Evolutionary conservation across 2,329 filamentous ascomycete genomes (phyloP).

Genomic region (Fusarium verrucosum): DNA sequence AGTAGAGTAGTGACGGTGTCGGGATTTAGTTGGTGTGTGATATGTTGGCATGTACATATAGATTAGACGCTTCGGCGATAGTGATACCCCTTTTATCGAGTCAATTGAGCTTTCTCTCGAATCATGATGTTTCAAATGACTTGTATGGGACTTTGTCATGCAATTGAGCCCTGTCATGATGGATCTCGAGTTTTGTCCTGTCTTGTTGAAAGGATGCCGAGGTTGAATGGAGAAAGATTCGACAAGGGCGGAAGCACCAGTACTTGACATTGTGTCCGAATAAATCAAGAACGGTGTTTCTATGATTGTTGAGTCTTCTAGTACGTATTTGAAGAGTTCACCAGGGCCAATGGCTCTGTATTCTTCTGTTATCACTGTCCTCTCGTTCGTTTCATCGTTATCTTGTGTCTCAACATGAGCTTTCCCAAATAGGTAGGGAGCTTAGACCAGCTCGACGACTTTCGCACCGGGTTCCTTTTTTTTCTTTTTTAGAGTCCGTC

Average conservation of each 20-base stretch:
- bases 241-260: constrained; percentile 8
- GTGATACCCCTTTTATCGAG: constrained; percentile 39
- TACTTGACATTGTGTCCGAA: background rate
- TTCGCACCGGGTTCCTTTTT: constrained; percentile 35
- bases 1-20: constrained; percentile 26
- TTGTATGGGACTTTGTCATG: background rate
- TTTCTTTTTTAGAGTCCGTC: background rate
- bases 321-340: background rate
- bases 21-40: background rate
- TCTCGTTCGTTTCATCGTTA: constrained; percentile 2
- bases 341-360: constrained; percentile 25
- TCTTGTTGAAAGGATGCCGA: constrained; percentile 15
- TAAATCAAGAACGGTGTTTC: background rate
- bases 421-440: constrained; percentile 42
- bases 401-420: constrained; percentile 14
- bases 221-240: constrained; percentile 7
- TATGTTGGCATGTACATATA: constrained; percentile 9
- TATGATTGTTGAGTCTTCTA: background rate
- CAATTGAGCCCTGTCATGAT: constrained; percentile 10
- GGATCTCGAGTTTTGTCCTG: background rate
- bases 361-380: background rate
- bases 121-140: background rate
- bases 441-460: constrained; percentile 29
- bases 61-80: constrained; percentile 31
- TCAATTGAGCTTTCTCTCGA: constrained; percentile 17